Percentiles rank a stretch among this genome's conserved stretches.
Evolutionary conservation across 1,284 basidiomycete species (phyloP).

Genomic region (Pseudozyma pruni): DNA sequence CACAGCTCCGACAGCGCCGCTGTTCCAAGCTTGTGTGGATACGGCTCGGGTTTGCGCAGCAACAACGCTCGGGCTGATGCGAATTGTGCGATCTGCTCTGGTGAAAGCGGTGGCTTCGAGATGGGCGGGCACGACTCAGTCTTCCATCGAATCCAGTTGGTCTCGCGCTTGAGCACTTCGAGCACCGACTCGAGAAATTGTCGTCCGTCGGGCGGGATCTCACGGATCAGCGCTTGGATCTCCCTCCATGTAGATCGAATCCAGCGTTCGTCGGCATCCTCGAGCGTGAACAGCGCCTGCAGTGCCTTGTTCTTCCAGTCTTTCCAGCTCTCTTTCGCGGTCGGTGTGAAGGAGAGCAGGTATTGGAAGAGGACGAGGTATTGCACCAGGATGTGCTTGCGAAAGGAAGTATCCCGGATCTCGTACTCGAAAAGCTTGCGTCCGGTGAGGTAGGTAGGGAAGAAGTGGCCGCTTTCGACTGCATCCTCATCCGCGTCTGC

Average conservation of each 20-base stretch:
- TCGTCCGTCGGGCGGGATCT: slow-evolving; percentile 55
- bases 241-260: slow-evolving; percentile 60
- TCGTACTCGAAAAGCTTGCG: slow-evolving; percentile 86
- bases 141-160: slow-evolving; percentile 65
- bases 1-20: slow-evolving; percentile 62
- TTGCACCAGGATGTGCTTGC: slow-evolving; percentile 89
- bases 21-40: slow-evolving; percentile 58
- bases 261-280: slow-evolving; percentile 59
- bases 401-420: slow-evolving; percentile 85
- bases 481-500: slow-evolving; percentile 12
- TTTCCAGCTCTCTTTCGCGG: slow-evolving; percentile 75
- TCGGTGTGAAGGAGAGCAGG: slow-evolving; percentile 79
- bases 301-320: slow-evolving; percentile 66
- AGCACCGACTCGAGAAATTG: slow-evolving; percentile 55
- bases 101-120: slow-evolving; percentile 48
- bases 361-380: slow-evolving; percentile 83
- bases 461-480: slow-evolving; percentile 77
- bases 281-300: slow-evolving; percentile 44
- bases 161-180: slow-evolving; percentile 52
- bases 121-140: slow-evolving; percentile 60
- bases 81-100: slow-evolving; percentile 42
- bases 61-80: slow-evolving; percentile 33
- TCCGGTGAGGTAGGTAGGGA: slow-evolving; percentile 88
- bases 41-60: slow-evolving; percentile 26
- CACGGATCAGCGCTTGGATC: slow-evolving; percentile 50